These are phyloP conservation scores for Colletotrichum sp. DNA, from an alignment of 2,329 filamentous ascomycete genomes.

Conservation along the genomic window DNA sequence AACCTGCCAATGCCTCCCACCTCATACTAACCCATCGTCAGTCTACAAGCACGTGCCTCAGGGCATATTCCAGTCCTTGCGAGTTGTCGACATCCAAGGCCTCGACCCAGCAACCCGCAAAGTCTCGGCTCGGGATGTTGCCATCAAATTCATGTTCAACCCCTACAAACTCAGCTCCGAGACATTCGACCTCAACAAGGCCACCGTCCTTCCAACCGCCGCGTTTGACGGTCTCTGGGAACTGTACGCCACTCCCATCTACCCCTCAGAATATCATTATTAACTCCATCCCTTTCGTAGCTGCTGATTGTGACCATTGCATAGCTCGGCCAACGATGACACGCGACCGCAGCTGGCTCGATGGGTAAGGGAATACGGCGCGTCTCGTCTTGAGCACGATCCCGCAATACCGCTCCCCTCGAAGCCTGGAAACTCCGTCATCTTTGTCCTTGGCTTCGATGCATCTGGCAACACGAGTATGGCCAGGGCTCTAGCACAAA, in stretches of 20 bases:
- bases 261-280: not conserved
- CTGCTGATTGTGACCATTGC: not conserved
- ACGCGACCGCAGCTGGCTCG: not conserved
- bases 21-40: not conserved
- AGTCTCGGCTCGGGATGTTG: constrained; percentile 1
- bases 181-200: not conserved
- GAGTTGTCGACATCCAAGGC: constrained; percentile 15
- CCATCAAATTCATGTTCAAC: constrained; percentile 16
- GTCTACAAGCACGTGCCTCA: not conserved
- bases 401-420: no score
- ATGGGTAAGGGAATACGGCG: not conserved
- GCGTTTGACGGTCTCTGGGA: constrained; percentile 10
- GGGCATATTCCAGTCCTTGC: constrained; percentile 13
- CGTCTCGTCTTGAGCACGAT: not conserved
- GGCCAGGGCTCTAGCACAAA: not conserved
- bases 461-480: not conserved
- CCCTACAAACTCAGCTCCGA: not conserved
- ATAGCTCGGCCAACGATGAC: not conserved
- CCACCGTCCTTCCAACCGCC: not conserved
- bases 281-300: not conserved
- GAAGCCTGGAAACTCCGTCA: not conserved
- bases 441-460: not conserved
- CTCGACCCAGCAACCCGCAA: not conserved
- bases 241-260: not conserved
- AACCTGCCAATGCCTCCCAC: not conserved